phyloP scores from a whole-genome alignment of 768 basidiomycete species.

The Lanmaoa pseudosensibilis region DNA sequence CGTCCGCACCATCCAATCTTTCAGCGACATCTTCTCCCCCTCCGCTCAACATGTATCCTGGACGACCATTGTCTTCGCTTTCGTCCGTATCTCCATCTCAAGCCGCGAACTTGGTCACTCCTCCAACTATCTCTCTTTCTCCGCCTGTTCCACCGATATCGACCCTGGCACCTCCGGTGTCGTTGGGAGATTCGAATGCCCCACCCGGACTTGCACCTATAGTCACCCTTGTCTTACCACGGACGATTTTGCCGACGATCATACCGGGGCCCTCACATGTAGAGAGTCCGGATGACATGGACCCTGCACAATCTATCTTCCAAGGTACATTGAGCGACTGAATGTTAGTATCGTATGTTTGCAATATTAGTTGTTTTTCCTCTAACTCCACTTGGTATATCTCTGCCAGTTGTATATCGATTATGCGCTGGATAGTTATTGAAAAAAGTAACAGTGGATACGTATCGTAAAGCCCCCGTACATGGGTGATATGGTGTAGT shows the following conservation, averaged over 20 bases:
- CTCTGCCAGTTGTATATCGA: background rate
- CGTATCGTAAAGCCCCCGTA: conserved; percentile 1
- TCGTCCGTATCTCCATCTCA: conserved; percentile 11
- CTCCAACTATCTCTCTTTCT: conserved; percentile 1
- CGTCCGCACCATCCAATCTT: conserved; percentile 24
- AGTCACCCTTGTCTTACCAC: conserved; percentile 13
- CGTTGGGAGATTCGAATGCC: background rate
- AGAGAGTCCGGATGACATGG: conserved; percentile 35
- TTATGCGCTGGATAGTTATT: conserved; percentile 4
- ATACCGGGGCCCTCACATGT: conserved; percentile 22
- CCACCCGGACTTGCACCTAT: background rate
- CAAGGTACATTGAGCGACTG: background rate
- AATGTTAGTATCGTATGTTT: background rate
- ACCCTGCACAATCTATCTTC: conserved; percentile 15
- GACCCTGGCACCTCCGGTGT: conserved; percentile 11
- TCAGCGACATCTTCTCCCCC: conserved; percentile 21
- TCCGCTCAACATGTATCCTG: conserved; percentile 1
- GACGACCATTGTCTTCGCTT: conserved; percentile 1
- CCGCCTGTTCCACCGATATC: conserved; percentile 24
- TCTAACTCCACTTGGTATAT: background rate
- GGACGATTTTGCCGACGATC: conserved; percentile 17
- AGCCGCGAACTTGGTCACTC: background rate
- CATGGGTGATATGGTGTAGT: background rate
- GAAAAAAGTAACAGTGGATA: background rate
- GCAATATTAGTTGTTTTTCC: background rate